Conservation (phyloP, 2,329 filamentous ascomycete genomes). For the Aspergillus quadricinctus region DNA sequence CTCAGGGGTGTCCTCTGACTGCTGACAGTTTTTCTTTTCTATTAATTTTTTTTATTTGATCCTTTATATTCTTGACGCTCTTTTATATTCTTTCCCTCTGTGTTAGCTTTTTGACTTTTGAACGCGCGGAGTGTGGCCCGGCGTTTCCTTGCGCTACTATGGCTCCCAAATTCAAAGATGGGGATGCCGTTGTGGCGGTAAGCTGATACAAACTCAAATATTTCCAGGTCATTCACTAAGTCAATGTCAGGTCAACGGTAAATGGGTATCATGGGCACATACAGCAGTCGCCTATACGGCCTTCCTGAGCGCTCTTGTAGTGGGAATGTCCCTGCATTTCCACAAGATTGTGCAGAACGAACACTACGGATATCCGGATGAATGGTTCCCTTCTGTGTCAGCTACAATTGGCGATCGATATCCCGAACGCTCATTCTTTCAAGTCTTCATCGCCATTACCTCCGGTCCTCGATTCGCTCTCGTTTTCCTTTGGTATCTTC, state of each 20-base stretch:
- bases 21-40: constrained; percentile 14
- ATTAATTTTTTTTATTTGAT: constrained; percentile 11
- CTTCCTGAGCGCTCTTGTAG: constrained; percentile 78
- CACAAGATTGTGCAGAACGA: constrained; percentile 98
- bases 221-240: constrained; percentile 22
- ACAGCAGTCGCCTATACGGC: constrained; percentile 76
- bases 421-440: constrained; percentile 93
- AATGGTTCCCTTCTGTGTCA: constrained; percentile 96
- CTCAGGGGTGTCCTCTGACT: constrained; percentile 24
- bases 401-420: constrained; percentile 97
- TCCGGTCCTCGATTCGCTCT: constrained; percentile 90
- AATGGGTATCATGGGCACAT: constrained; percentile 87
- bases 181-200: constrained; percentile 59
- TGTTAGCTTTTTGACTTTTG: constrained; percentile 9
- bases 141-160: constrained; percentile 40
- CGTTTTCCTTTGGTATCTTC: constrained; percentile 84
- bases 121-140: constrained; percentile 12
- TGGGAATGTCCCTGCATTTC: constrained; percentile 81
- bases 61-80: constrained; percentile 16
- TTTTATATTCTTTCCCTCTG: constrained; percentile 15
- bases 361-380: constrained; percentile 86
- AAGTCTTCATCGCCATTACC: constrained; percentile 94
- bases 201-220: constrained; percentile 23
- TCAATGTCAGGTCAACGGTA: constrained; percentile 63
- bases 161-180: constrained; percentile 60